Evolutionary conservation across 345 rosid genomes (phyloP), one percentile per base, ranked within the genome.

Genomic region (Clarkia xantiana): DNA sequence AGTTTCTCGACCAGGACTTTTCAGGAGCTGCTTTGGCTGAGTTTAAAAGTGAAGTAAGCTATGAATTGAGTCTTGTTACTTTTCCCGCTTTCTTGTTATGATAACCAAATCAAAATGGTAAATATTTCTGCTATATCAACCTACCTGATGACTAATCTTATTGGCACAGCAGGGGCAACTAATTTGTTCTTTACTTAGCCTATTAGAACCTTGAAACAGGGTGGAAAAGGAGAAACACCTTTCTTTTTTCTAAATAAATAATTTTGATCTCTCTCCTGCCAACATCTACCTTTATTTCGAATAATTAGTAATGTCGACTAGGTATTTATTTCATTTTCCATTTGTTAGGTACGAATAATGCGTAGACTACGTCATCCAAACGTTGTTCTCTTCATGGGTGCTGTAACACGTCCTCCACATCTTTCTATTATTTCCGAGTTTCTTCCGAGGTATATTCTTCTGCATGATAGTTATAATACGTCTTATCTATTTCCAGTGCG

Each of bases 321-420:
- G 29, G 15, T 50, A 47, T 43, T 58, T 46, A 18, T 49, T 25
- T 36, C 54, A 42, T 36, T 40, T 50, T 29, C 53, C 44, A 62
- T 40, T 44, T 65, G 47, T 48, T 67, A 91, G 99, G 95, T 93
- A 54, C 93, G 85, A 49, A 93, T 93, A 63, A 93, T 93, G 99
- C 84, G 86, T 18, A 93, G 97, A 78, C 66, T 87, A 67, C 95
- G 97, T 19, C 97, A 93, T 81, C 97, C 97, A 67, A 93, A 93
- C 67, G 88, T 93, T 55, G 95, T 93, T 58, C 91, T 80, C 63
- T 93, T 93, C 59, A 79, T 84, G 77, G 99, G 99, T 51, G 99
- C 99, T 58, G 88, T 93, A 58, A 93, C 99, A 39, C 99, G 99
- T 49, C 99, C 99, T 64, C 99, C 91, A n/a, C 72, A 82, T 66